phyloP scores from a whole-genome alignment of 768 basidiomycete genomes.

The Suillus placidus region DNA sequence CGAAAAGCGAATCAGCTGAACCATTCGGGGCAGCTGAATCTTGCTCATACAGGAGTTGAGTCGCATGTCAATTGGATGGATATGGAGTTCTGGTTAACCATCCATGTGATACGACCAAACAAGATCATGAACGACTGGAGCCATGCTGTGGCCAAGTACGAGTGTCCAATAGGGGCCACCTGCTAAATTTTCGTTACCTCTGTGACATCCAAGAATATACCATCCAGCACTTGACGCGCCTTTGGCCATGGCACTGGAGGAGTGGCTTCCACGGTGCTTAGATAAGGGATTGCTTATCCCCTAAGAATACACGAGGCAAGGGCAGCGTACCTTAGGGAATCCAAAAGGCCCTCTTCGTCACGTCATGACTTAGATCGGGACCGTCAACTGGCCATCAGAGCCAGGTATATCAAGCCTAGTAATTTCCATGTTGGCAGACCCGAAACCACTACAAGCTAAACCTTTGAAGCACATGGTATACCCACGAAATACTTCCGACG shows the following conservation, averaged over 20 bases:
- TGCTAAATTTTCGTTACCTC: not conserved
- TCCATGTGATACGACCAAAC: not conserved
- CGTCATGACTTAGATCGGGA: not conserved
- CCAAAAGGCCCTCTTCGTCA: not conserved
- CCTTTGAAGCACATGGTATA: conserved; percentile 2
- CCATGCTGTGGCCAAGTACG: not conserved
- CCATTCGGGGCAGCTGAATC: not conserved
- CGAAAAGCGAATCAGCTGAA: not conserved
- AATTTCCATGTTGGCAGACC: not conserved
- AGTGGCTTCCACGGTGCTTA: not conserved
- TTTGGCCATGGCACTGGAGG: not conserved
- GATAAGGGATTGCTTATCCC: not conserved
- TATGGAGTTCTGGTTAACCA: not conserved
- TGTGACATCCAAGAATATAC: not conserved
- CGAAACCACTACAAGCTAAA: not conserved
- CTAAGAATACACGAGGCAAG: conserved; percentile 3
- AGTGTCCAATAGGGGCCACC: not conserved
- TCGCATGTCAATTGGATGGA: not conserved
- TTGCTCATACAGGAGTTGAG: conserved; percentile 1
- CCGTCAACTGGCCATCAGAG: not conserved
- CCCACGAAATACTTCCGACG: conserved; percentile 1
- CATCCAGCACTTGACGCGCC: not conserved
- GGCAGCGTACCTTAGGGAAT: not conserved
- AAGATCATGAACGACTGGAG: not conserved
- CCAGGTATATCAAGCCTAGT: not conserved